phyloP scores from a whole-genome alignment of 2,329 filamentous ascomycete species.

The Thielaviopsis musarum region DNA sequence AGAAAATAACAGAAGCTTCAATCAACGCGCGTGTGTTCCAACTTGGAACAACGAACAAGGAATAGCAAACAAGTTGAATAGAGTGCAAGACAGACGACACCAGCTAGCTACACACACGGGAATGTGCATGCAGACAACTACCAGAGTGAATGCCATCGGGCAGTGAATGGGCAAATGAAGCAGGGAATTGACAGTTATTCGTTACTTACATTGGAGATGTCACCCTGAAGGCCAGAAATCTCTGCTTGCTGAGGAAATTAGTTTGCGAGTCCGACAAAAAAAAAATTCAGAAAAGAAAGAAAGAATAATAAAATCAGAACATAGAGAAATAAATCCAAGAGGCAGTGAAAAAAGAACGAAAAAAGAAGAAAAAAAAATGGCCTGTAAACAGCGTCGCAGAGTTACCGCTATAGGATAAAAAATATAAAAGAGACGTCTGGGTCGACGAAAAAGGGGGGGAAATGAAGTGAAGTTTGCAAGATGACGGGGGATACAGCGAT shows the following conservation, averaged over 20 bases:
- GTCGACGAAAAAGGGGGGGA: neutral
- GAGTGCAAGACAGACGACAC: neutral
- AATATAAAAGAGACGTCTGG: neutral
- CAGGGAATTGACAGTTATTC: neutral
- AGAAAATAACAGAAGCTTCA: neutral
- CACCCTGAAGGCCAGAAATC: neutral
- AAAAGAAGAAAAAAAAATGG: neutral
- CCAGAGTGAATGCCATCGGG: neutral
- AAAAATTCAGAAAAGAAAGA: conserved; percentile 1
- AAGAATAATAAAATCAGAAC: neutral
- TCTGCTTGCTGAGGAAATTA: neutral
- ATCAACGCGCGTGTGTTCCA: neutral
- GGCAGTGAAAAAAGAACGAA: neutral
- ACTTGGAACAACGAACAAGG: neutral
- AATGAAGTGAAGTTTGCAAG: neutral
- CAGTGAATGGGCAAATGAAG: neutral
- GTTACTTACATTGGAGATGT: neutral
- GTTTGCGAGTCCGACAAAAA: neutral
- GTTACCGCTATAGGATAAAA: neutral
- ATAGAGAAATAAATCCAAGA: neutral
- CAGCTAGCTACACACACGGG: neutral
- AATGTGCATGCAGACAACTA: neutral
- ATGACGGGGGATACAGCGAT: neutral
- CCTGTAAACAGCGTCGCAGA: neutral
- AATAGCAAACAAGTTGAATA: neutral